phyloP scores from a whole-genome alignment of 495 filamentous ascomycete species.

The Monascus purpureus region DNA sequence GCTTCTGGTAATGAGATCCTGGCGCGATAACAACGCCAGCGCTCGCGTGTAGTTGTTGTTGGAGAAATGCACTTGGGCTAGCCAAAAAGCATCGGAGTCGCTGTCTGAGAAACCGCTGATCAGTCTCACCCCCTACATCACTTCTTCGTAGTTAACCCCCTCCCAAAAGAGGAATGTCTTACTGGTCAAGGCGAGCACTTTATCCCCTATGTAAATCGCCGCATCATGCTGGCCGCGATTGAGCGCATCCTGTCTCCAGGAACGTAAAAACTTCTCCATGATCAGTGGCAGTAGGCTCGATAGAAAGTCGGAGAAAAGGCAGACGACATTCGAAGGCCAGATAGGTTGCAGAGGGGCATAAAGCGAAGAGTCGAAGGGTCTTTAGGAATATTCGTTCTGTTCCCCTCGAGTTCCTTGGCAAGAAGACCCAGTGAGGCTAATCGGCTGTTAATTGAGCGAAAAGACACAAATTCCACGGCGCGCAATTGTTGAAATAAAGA shows the following conservation, averaged over 20 bases:
- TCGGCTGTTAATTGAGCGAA: too few species aligned
- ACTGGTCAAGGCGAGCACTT: conserved; percentile 90
- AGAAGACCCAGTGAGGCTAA: too few species aligned
- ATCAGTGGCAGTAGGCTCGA: conserved; percentile 1
- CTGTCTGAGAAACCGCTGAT: conserved; percentile 56
- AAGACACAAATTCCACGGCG: too few species aligned
- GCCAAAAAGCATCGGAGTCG: conserved; percentile 83
- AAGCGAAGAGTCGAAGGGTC: background rate
- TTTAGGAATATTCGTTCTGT: too few species aligned
- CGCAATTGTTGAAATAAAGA: too few species aligned
- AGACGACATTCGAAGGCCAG: too few species aligned
- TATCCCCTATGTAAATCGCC: conserved; percentile 93
- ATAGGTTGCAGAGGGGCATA: background rate
- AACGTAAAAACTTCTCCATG: conserved; percentile 86
- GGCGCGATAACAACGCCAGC: conserved; percentile 67
- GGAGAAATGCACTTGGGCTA: conserved; percentile 87
- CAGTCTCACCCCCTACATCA: too few species aligned
- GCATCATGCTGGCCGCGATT: conserved; percentile 91
- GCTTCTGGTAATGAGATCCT: conserved; percentile 68
- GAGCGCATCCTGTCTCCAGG: conserved; percentile 84
- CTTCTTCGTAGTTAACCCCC: too few species aligned
- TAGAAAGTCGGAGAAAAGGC: background rate
- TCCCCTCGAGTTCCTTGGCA: too few species aligned
- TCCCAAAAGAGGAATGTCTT: too few species aligned
- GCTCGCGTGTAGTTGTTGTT: conserved; percentile 89